Percentiles rank a stretch among this genome's conserved stretches.
Conservation (phyloP, 2,329 filamentous ascomycete genomes). For the Alternaria triticina region DNA sequence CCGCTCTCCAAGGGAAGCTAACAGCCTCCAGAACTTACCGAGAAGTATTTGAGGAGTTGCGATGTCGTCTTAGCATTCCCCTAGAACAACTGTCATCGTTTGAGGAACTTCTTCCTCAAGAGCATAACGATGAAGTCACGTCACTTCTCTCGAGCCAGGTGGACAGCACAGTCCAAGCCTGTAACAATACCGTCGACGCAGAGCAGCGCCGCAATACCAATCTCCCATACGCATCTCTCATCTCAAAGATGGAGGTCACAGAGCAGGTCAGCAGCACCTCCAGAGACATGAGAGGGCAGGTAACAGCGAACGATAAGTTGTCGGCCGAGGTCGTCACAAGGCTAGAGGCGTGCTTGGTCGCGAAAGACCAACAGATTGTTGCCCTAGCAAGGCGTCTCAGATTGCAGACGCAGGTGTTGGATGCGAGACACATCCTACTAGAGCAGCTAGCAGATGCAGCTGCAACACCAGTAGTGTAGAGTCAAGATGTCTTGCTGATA, state of each 20-base stretch:
- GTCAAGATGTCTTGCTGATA: background rate
- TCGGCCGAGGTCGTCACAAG: background rate
- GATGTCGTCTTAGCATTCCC: too few species aligned
- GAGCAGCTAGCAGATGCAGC: background rate
- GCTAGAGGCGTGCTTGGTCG: background rate
- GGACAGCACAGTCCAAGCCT: background rate
- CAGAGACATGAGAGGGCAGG: background rate
- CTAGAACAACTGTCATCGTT: accelerated
- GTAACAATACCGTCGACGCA: background rate
- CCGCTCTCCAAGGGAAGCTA: too few species aligned
- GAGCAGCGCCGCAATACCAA: background rate
- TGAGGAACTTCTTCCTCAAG: too few species aligned
- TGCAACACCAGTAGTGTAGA: background rate
- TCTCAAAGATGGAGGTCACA: background rate
- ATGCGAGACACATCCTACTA: background rate
- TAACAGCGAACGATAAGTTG: background rate
- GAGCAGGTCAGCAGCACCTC: background rate
- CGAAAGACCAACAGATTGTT: background rate
- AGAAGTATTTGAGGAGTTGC: too few species aligned
- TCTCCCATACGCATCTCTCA: background rate
- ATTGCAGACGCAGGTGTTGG: background rate
- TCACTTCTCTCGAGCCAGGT: background rate
- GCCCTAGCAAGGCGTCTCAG: background rate
- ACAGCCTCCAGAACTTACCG: accelerated
- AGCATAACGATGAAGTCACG: accelerated